These are phyloP conservation scores for Phialophora macrospora DNA, from an alignment of 2,329 filamentous ascomycete species.

Conservation along the genomic window DNA sequence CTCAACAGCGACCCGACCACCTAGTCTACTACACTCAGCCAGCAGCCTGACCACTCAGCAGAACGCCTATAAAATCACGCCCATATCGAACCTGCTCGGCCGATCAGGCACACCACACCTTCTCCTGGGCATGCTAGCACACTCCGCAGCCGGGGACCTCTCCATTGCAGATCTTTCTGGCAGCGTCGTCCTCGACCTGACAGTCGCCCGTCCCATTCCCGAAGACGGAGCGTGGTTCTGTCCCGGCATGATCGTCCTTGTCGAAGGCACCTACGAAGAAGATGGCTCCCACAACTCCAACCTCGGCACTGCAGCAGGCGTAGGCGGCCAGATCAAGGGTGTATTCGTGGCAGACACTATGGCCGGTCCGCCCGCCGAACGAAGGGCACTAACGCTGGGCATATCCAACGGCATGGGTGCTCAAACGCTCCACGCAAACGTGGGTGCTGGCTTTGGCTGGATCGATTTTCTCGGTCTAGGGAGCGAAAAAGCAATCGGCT, in stretches of 20 bases:
- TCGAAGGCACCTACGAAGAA: conserved; percentile 96
- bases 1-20: conserved; percentile 59
- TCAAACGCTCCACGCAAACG: conserved; percentile 45
- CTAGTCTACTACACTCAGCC: conserved; percentile 62
- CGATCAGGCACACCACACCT: conserved; percentile 84
- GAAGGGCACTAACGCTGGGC: conserved; percentile 77
- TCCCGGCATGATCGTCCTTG: conserved; percentile 92
- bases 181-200: conserved; percentile 81
- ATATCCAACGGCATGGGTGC: conserved; percentile 57
- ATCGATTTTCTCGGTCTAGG: conserved; percentile 93
- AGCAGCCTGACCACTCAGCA: conserved; percentile 60
- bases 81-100: conserved; percentile 75
- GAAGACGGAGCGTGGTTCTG: conserved; percentile 89
- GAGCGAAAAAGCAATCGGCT: conserved; percentile 81
- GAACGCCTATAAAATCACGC: conserved; percentile 83
- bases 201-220: conserved; percentile 79
- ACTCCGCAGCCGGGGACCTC: conserved; percentile 75
- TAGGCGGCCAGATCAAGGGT: conserved; percentile 90
- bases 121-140: conserved; percentile 80
- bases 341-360: conserved; percentile 89
- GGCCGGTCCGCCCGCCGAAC: conserved; percentile 88
- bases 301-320: conserved; percentile 69
- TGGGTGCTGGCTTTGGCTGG: conserved; percentile 89
- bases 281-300: conserved; percentile 73
- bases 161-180: conserved; percentile 86